Percentiles rank a stretch among this genome's conserved stretches.
phyloP scores from a whole-genome alignment of 2,329 filamentous ascomycete species.

The Ceratocystis ficicola region DNA sequence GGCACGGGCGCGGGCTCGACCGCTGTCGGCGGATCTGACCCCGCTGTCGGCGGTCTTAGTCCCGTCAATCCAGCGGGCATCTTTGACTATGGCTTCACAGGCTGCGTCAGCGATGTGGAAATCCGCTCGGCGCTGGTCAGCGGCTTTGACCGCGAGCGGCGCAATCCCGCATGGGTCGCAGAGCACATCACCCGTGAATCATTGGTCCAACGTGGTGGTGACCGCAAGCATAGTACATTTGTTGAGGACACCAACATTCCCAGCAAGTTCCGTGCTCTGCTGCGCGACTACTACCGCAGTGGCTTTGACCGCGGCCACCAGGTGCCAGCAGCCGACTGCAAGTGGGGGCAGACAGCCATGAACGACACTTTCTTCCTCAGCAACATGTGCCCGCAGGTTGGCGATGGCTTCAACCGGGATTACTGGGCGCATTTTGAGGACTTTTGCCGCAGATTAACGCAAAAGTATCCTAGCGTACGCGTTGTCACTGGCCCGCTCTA shows the following conservation, averaged over 20 bases:
- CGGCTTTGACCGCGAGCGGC: slow-evolving; percentile 75
- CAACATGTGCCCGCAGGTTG: slow-evolving; percentile 98
- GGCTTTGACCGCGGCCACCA: slow-evolving; percentile 96
- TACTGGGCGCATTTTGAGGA: slow-evolving; percentile 99
- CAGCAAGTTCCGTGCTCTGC: slow-evolving; percentile 71
- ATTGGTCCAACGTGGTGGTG: slow-evolving; percentile 59
- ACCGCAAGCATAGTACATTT: slow-evolving; percentile 75
- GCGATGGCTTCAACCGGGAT: slow-evolving; percentile 95
- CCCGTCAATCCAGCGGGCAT: slow-evolving; percentile 64
- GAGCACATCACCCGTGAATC: slow-evolving; percentile 93
- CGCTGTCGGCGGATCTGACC: slow-evolving; percentile 35
- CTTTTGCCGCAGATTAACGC: slow-evolving; percentile 76
- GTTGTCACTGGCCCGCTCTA: slow-evolving; percentile 92
- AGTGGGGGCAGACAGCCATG: slow-evolving; percentile 91
- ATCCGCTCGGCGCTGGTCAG: slow-evolving; percentile 66
- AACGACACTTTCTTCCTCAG: slow-evolving; percentile 83
- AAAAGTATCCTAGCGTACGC: slow-evolving; percentile 70
- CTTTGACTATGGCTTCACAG: slow-evolving; percentile 83
- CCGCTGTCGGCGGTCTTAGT: slow-evolving; percentile 20
- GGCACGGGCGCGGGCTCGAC: slow-evolving; percentile 26
- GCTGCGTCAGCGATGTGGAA: slow-evolving; percentile 73
- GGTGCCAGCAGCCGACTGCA: slow-evolving; percentile 88
- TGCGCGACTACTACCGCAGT: slow-evolving; percentile 88
- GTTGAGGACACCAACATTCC: slow-evolving; percentile 71
- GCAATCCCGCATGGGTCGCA: slow-evolving; percentile 88